Conservation (phyloP, 208 protist species). For the Crithidia brevicula region DNA sequence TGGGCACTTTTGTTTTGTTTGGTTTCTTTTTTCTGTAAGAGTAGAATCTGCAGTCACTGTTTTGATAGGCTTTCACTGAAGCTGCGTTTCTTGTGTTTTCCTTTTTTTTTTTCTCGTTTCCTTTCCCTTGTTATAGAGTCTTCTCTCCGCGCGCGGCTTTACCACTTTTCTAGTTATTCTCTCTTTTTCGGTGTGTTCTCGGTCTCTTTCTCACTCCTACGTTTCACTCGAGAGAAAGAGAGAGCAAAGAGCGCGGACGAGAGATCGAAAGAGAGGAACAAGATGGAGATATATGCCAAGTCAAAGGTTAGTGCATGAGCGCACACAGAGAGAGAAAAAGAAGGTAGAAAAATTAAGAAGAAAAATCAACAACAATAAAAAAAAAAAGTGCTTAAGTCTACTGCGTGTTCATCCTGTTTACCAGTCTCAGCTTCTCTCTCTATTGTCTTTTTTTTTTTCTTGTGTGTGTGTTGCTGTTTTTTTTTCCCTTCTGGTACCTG, state of each 20-base stretch:
- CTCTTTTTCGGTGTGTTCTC: slow-evolving; percentile 10
- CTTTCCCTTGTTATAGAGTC: slow-evolving; percentile 3
- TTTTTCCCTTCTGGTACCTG: not conserved
- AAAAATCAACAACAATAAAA: slow-evolving; percentile 19
- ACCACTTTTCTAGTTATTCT: no score
- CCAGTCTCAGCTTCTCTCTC: not conserved
- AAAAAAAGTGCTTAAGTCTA: slow-evolving; percentile 25
- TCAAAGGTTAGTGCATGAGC: no score
- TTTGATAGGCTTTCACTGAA: no score
- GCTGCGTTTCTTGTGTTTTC: not conserved
- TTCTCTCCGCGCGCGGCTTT: not conserved
- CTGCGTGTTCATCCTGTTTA: not conserved
- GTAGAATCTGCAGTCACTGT: no score
- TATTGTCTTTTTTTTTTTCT: slow-evolving; percentile 3
- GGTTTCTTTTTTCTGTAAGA: no score
- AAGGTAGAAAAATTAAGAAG: slow-evolving; percentile 8
- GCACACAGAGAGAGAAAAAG: slow-evolving; percentile 1
- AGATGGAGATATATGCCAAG: no score
- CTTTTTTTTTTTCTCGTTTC: not conserved
- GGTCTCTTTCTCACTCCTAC: no score
- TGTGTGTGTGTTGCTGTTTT: not conserved
- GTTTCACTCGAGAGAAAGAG: no score
- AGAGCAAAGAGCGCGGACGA: no score
- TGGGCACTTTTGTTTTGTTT: not conserved
- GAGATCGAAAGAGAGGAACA: no score